A percentile compares a stretch with the other conserved stretches of the same genome.
These are phyloP conservation scores for Coriolopsis trogii DNA, from an alignment of 1,284 basidiomycete species.

Conservation along the genomic window DNA sequence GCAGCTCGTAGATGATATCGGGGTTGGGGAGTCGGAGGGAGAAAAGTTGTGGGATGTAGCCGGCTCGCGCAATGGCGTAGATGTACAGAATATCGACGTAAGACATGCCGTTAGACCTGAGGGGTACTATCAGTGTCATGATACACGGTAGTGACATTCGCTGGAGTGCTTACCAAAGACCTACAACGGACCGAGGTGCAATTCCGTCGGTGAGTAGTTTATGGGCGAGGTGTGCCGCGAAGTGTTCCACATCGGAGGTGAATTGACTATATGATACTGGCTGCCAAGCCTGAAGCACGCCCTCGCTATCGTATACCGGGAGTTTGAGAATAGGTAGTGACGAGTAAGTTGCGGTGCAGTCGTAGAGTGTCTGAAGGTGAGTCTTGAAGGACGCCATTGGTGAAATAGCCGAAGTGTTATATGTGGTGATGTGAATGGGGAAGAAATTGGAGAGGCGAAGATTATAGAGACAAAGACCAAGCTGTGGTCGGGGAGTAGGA, in stretches of 20 bases:
- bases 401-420: background rate
- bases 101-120: slow-evolving; percentile 66
- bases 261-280: slow-evolving; percentile 56
- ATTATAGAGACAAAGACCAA: slow-evolving; percentile 11
- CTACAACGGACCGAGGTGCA: slow-evolving; percentile 57
- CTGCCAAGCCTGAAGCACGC: slow-evolving; percentile 45
- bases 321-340: slow-evolving; percentile 49
- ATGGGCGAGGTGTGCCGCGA: slow-evolving; percentile 55
- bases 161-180: slow-evolving; percentile 55
- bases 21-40: slow-evolving; percentile 71
- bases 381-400: slow-evolving; percentile 33
- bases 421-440: background rate
- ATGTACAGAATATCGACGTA: slow-evolving; percentile 70
- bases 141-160: background rate
- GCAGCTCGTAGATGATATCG: slow-evolving; percentile 63
- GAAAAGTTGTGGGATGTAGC: slow-evolving; percentile 72
- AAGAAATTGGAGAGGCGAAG: slow-evolving; percentile 3
- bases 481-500: slow-evolving; percentile 1
- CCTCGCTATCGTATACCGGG: slow-evolving; percentile 42
- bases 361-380: slow-evolving; percentile 54
- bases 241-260: slow-evolving; percentile 52
- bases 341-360: slow-evolving; percentile 44
- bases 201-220: slow-evolving; percentile 46
- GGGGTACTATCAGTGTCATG: slow-evolving; percentile 6
- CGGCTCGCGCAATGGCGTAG: slow-evolving; percentile 69